Evolutionary conservation across 2,329 filamentous ascomycete genomes (phyloP), one percentile per base, ranked within the genome.

Genomic region (Penicillium sp.): DNA sequence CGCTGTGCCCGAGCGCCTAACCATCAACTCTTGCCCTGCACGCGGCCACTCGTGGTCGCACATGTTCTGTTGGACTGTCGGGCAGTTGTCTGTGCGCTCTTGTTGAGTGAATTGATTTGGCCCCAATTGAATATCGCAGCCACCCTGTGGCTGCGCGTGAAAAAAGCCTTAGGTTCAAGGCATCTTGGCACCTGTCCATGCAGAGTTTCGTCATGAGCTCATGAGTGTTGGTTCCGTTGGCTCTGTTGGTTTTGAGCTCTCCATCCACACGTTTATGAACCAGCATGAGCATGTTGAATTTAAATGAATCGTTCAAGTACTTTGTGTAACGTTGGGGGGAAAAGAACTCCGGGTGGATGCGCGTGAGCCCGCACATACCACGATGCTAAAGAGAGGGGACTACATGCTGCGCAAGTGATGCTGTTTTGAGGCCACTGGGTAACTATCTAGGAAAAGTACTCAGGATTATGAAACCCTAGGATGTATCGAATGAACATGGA

Each of bases 1-100:
- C 56, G 42, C 39, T 54, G 51, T 56, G 45, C 29, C 33, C 45
- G 45, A 54, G 60, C 59, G 61, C 60, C 58, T 62, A 58, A 60
- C 18, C 18, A 47, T 45, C 38, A 45, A 45, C 48, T 53, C 43
- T 53, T 24, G 46, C 45, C 55, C 8, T 54, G 56, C 54, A 51
- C 16, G 12, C 36, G n/a, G 23, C 47, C 48, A 54, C 44, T 55
- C 24, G n/a, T 44, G 15, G 23, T 28, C 38, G 29, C 23, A 24
- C n/a, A 8, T 24, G 41, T 42, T 13, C 24, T 42, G 41, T 42
- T 42, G 41, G 41, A 18, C 13, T 41, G 18, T 24, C 12, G 39
- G 50, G 45, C 42, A 48, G 24, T 51, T n/a, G 56, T 56, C 54
- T 54, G 53, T 60, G 54, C 56, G 49, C 42, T 48, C 7, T 42